Evolutionary conservation across 2,329 filamentous ascomycete species (phyloP).

Genomic region (Botrytis elliptica): DNA sequence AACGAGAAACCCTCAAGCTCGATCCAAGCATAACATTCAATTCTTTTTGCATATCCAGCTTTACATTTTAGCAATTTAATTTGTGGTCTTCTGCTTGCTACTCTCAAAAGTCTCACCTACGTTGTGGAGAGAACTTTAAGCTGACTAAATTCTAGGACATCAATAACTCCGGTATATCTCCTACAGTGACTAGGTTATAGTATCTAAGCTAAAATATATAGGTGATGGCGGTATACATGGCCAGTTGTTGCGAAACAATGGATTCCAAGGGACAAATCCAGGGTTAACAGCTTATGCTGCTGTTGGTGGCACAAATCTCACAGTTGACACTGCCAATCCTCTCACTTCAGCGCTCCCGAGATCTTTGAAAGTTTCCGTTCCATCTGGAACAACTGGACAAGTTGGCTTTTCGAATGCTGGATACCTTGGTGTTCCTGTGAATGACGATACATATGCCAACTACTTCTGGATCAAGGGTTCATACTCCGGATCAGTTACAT

Average conservation of each 20-base stretch:
- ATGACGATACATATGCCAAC: conserved; percentile 25
- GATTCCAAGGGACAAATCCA: conserved; percentile 53
- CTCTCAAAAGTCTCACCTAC: neutral
- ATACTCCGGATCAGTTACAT: conserved; percentile 23
- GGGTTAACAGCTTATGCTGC: conserved; percentile 22
- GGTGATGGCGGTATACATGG: conserved; percentile 68
- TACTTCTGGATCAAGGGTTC: conserved; percentile 28
- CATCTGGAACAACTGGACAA: conserved; percentile 29
- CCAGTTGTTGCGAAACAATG: conserved; percentile 66
- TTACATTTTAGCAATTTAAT: neutral
- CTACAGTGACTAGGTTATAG: neutral
- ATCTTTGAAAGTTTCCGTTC: conserved; percentile 24
- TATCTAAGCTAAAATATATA: conserved; percentile 33
- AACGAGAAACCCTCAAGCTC: neutral
- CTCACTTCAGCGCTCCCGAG: conserved; percentile 23
- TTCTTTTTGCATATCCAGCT: neutral
- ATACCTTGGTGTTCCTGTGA: conserved; percentile 35
- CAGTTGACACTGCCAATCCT: conserved; percentile 21
- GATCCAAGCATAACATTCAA: neutral
- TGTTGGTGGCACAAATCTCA: conserved; percentile 22
- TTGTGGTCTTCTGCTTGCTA: neutral
- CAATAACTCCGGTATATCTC: conserved; percentile 13
- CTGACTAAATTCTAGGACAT: conserved; percentile 11
- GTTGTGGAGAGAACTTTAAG: neutral
- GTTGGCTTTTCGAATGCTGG: conserved; percentile 38